Evolutionary conservation across 1,284 basidiomycete genomes (phyloP), one percentile per base, ranked within the genome.

Genomic region (Fistulinella staudtii): DNA sequence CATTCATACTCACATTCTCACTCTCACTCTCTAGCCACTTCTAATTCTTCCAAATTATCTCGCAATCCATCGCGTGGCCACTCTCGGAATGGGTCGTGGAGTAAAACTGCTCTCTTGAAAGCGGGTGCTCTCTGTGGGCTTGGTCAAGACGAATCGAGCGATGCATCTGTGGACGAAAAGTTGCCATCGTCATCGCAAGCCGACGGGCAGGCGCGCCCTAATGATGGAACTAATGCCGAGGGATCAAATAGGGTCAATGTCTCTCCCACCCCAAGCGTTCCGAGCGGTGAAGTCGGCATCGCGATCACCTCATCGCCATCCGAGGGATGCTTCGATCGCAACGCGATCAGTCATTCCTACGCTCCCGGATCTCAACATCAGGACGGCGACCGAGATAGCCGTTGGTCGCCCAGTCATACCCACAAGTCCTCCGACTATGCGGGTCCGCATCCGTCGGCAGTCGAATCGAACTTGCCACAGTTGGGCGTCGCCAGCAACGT

Each of bases 281-380:
- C 40, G 5, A 56, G 50, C 18, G 64, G 56, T 8, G 67, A 70
- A 44, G 71, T 85, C 8, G 85, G 85, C 3, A 77, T 88, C 43
- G 86, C 85, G 5, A 60, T 89, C 17, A 78, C 79, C 5, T 81
- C 83, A 0, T 76, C 83, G 3, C 73, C 75, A 4, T 58, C 63
- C 4, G 73, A 73, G 7, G 69, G 56, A 49, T 36, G n/a, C n/a
- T n/a, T n/a, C n/a, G n/a, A n/a, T n/a, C n/a, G 51, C 41, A 80
- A 23, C 71, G 73, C 9, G 65, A n/a, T 18, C 15, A 29, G 69
- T 24, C 81, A 83, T 60, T 72, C n/a, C n/a, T n/a, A n/a, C n/a
- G n/a, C n/a, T n/a, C n/a, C 76, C 36, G 70, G 66, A 11, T 36
- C 53, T 8, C 55, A 53, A 38, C 53, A 52, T 43, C 43, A 27